Evolutionary conservation across 2,329 filamentous ascomycete genomes (phyloP).

Genomic region (Aureobasidium sp.): DNA sequence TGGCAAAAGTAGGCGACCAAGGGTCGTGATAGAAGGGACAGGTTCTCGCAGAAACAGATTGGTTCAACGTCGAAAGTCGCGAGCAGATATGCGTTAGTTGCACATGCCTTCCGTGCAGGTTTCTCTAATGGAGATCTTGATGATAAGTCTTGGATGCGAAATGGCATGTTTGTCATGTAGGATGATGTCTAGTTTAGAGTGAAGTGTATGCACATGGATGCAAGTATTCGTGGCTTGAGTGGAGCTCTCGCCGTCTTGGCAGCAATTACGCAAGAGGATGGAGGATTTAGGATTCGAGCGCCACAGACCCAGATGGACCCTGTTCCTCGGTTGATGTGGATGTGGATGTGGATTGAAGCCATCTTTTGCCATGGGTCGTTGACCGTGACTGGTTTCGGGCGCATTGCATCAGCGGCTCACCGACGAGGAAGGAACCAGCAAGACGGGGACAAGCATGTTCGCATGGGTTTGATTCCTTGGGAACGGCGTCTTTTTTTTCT

Average conservation of each 20-base stretch:
- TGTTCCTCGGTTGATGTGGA: too few relatives aligned
- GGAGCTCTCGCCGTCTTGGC: not conserved
- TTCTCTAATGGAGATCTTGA: too few relatives aligned
- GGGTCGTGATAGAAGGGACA: not conserved
- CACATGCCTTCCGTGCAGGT: too few relatives aligned
- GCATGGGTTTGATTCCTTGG: not conserved
- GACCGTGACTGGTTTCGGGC: not conserved
- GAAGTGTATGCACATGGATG: too few relatives aligned
- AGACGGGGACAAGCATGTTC: slow-evolving; percentile 3
- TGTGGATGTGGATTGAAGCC: not conserved
- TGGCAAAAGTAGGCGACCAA: not conserved
- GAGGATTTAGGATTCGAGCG: too few relatives aligned
- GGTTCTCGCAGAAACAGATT: not conserved
- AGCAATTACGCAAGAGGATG: too few relatives aligned
- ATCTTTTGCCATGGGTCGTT: not conserved
- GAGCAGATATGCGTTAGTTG: too few relatives aligned
- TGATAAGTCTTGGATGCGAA: too few relatives aligned
- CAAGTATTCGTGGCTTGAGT: too few relatives aligned
- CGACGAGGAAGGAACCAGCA: too few relatives aligned
- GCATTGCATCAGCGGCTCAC: slow-evolving; percentile 4
- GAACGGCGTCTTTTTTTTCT: not conserved
- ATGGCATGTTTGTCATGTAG: too few relatives aligned
- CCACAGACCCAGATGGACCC: not conserved
- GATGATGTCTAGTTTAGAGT: too few relatives aligned
- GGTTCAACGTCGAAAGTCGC: not conserved